Percentiles rank a stretch among this genome's conserved stretches.
phyloP scores from a whole-genome alignment of 2,329 filamentous ascomycete species.

The Botrytis paeoniae region DNA sequence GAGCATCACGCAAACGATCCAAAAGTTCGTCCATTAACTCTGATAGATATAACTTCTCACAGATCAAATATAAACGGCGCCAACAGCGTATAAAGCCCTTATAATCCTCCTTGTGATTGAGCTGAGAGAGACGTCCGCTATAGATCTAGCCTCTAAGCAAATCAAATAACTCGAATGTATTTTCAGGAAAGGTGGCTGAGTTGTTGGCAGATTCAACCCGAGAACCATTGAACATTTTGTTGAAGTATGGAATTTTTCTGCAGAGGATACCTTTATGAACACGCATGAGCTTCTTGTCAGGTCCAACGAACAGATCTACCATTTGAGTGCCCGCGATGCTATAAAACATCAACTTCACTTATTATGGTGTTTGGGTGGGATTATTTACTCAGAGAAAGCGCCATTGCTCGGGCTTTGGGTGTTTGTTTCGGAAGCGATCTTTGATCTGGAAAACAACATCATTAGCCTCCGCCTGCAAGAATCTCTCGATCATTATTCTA shows the following conservation, averaged over 20 bases:
- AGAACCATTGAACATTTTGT: constrained; percentile 17
- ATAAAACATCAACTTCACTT: too few relatives aligned
- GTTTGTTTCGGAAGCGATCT: not conserved
- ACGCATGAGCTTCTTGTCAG: constrained; percentile 3
- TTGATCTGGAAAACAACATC: not conserved
- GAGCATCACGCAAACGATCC: too few relatives aligned
- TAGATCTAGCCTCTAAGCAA: not conserved
- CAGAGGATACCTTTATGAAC: constrained; percentile 19
- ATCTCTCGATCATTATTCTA: not conserved
- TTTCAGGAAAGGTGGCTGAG: constrained; percentile 14
- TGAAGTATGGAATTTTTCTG: constrained; percentile 13
- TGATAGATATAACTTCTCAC: too few relatives aligned
- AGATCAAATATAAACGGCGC: too few relatives aligned
- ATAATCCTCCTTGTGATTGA: too few relatives aligned
- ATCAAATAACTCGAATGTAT: constrained; percentile 10
- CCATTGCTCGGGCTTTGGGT: too few relatives aligned
- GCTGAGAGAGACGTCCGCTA: too few relatives aligned
- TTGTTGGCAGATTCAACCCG: constrained; percentile 6
- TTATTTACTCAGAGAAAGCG: too few relatives aligned
- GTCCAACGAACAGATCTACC: constrained; percentile 24
- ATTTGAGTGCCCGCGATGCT: constrained; percentile 11
- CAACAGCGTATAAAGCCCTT: too few relatives aligned
- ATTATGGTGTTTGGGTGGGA: too few relatives aligned
- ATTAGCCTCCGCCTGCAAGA: not conserved
- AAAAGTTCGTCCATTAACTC: too few relatives aligned